Evolutionary conservation across 1,139 yeast genomes (phyloP), one percentile per base, ranked within the genome.

Genomic region (Yamadazyma diddensiae): DNA sequence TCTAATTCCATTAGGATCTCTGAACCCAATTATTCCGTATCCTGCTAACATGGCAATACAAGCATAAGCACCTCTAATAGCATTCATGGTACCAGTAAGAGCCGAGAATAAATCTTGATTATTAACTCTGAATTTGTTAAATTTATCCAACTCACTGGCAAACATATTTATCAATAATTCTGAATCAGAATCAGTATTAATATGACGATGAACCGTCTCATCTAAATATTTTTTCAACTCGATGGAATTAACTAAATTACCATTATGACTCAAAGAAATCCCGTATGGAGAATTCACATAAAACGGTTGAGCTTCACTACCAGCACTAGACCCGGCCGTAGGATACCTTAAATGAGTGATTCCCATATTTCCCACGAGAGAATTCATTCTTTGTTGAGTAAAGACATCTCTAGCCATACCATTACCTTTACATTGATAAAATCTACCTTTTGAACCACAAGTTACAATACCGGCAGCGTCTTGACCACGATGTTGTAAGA

Each of bases 381-480:
- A 86, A 34, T 65, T 55, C 77, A 92, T 77, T 53, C 97, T 74
- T 31, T 69, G 65, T 54, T 81, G 85, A 30, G 95, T 88, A 75
- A 92, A 92, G 22, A 92, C 97, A 53, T 92, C 98, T 50, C 95
- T 77, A 36, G 95, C 97, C 97, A 94, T 87, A 43, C 99, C 99
- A 59, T 88, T 92, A 47, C 99, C 99, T 64, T 92, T 92, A 62
- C 97, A 92, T 64, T 92, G 97, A 65, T 87, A 90, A 37, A 94
- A 73, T 39, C 98, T 73, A 44, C 98, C 99, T 44, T 90, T 79
- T 31, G 85, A 69, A 32, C 97, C 98, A 60, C 97, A 88, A 9
- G 98, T 94, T 25, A 87, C 94, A 39, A 92, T 90, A 43, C 99
- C 99, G n/a, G 97, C 97, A 9, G 99, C 99, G 59, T 92, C 99